Evolutionary conservation across 1,139 yeast species (phyloP), one percentile per base, ranked within the genome.

Genomic region (Saccharomyces hybrid): DNA sequence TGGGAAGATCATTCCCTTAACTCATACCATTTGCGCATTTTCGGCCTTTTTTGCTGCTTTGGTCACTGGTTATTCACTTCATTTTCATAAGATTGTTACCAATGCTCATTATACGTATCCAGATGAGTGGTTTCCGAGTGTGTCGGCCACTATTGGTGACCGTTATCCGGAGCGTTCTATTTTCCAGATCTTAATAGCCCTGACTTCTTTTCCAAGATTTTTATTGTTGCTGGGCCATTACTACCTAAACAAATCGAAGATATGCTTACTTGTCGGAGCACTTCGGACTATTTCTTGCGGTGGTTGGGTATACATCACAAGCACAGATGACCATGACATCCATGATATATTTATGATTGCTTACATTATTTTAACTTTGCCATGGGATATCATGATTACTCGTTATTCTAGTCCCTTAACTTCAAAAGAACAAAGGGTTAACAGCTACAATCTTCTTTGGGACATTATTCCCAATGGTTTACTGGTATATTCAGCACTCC

Each of bases 111-210:
- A 77, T 67, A 95, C 96, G 0, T 93, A 88, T 67, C 99, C 99
- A 1, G 95, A 90, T 57, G 99, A 93, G 71, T 93, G 99, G 99
- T 91, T 93, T 67, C 99, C 99, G 1, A 86, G 95, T 64, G 99
- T 93, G 2, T 86, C 96, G 32, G 98, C 99, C 1, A 82, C 99
- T 1, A 93, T 93, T 68, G 99, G 99, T 52, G 99, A 93, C 68
- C 73, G 97, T 60, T 93, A 90, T 67, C 99, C 99, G 0, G 99
- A 93, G 72, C 78, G 99, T 62, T 88, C 97, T 1, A 75, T 93
- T 31, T 93, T 93, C 70, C 99, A 93, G 73, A 77, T 93, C 47
- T 74, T 90, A 56, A 85, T 86, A 56, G 95, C 79, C 2, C 67
- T 87, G 49, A 85, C 95, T 1, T 77, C 93, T 0, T 93, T 95